Evolutionary conservation across 306 rosid genomes (phyloP).

Genomic region (Mucuna pruriens): DNA sequence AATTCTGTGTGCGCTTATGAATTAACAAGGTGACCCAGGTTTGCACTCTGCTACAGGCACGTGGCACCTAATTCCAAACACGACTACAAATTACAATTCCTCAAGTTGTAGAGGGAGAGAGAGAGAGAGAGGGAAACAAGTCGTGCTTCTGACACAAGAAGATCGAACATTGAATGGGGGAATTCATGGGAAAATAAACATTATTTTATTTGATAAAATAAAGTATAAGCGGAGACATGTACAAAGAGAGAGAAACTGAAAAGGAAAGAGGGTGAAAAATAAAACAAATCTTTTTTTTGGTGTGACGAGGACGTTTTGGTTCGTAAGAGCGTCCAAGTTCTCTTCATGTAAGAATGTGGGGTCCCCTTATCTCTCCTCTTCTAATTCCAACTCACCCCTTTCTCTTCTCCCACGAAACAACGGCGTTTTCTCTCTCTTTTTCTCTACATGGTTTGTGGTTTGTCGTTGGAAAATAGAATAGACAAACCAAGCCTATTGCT

Average conservation of each 20-base stretch:
- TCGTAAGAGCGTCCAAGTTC: constrained; percentile 95
- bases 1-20: not conserved
- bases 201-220: not conserved
- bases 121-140: constrained; percentile 16
- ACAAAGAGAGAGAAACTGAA: constrained; percentile 22
- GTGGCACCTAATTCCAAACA: constrained; percentile 28
- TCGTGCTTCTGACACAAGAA: constrained; percentile 45
- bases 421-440: constrained; percentile 55
- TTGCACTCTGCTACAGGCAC: not conserved
- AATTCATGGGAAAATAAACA: not conserved
- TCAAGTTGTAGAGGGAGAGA: too few species aligned
- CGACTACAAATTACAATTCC: not conserved
- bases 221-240: not conserved
- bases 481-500: not conserved
- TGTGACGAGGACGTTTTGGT: constrained; percentile 67
- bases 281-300: constrained; percentile 55
- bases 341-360: constrained; percentile 81
- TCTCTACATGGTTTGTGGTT: constrained; percentile 37
- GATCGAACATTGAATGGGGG: constrained; percentile 51
- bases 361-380: constrained; percentile 40
- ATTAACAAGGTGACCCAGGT: not conserved
- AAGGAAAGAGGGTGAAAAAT: constrained; percentile 28
- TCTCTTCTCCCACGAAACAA: constrained; percentile 59
- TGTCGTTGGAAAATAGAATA: constrained; percentile 39
- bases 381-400: constrained; percentile 47